Evolutionary conservation across 2,329 filamentous ascomycete species (phyloP), one percentile per base, ranked within the genome.

Genomic region (Alternaria tenuissima): DNA sequence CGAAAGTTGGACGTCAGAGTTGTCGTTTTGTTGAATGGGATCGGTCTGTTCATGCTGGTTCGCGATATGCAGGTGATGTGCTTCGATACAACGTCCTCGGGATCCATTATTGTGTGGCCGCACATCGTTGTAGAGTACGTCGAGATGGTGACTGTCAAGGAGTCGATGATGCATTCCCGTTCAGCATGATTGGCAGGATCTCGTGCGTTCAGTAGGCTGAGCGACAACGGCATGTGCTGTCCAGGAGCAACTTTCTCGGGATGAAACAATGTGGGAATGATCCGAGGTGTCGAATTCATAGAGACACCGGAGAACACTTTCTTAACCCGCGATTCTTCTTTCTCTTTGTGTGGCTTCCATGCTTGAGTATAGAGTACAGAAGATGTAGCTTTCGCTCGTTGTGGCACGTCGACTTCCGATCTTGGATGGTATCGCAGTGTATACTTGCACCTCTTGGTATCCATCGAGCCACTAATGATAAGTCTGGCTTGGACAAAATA

Each of bases 111-210:
- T 0, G 59, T 59, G 32, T 71, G 61, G 2, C 73, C 73, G 48
- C 75, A 77, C 61, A 73, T 73, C 6, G 63, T 65, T 5, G 71
- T 76, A 4, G 74, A 76, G 54, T 71, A 72, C 16, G 75, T 78
- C 3, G 70, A 74, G 11, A 77, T 72, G 5, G 65, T 70, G 30
- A 77, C 67, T 5, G 59, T 65, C 0, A 78, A 47, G 0, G 71
- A 72, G 32, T 76, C 72, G 16, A 78, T 59, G 20, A 52, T 64
- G 52, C 73, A 77, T 41, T 63, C 55, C 32, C 52, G 60, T 46
- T 69, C 60, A 18, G 63, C 52, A 32, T 69, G 59, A n/a, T 72
- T 66, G 28, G 41, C 26, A 5, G 62, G 55, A 30, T 71, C 68
- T 9, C 67, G 65, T 8, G 62, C 65, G 20, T 76, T 71, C 7